Base-by-base conservation (phyloP, 2,329 filamentous ascomycete genomes). In the Cladosporium halotolerans region DNA sequence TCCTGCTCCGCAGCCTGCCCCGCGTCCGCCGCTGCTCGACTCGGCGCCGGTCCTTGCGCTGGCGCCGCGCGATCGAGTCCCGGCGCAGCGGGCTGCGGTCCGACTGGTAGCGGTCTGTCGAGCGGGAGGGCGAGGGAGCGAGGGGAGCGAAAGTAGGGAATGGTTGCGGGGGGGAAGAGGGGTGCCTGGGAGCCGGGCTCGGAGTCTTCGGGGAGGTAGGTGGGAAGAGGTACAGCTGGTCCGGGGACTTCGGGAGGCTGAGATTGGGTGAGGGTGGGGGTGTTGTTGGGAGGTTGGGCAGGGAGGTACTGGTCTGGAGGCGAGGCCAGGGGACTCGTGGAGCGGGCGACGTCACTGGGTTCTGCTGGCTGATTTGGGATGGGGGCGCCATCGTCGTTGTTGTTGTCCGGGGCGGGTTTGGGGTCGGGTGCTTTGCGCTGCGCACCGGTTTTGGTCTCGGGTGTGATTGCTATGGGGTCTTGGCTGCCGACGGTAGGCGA, bases 1-100 rank as follows among this genome's bases (percentile, higher is more conserved):
- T 51, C 10, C 40, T 34, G 40, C 48, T 51, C 40, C 40, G 41
- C 18, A 51, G 40, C 13, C 48, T 40, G 11, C 48, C 48, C 41
- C 48, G 38, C 13, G 48, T 28, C 8, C 40, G 31, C 10, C 38
- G 43, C 48, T 51, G 48, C 32, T 51, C 48, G 48, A 51, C 5
- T 9, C 48, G 39, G 2, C 42, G 31, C 10, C 18, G 48, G 40
- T 32, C 40, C 19, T 51, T 11, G 32, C 14, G 19, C 31, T 42
- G 31, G 4, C 41, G 39, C 3, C 48, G 40, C 8, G 23, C 28
- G 31, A 40, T n/a, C 28, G 48, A 51, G 40, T 44, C 32, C 32
- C 40, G 40, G n/a, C 48, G 40, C 18, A 42, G 18, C 16, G 48
- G 48, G 48, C 48, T 51, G 23, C 48, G 48, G 48, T 51, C 32